phyloP scores from a whole-genome alignment of 2,329 filamentous ascomycete genomes.

The Zymoseptoria tritici region DNA sequence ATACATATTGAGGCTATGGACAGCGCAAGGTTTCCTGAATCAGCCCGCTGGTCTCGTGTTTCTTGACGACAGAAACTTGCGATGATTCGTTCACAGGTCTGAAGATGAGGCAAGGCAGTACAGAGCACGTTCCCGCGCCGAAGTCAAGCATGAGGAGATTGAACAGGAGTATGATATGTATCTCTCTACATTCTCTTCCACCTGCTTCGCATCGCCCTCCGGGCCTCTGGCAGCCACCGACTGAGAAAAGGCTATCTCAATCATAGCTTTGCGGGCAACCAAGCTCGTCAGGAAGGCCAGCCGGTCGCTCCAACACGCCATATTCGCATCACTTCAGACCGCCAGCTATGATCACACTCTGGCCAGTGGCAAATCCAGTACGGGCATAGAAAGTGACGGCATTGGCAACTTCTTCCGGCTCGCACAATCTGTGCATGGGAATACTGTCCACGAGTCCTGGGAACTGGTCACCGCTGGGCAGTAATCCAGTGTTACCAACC shows the following conservation, averaged over 20 bases:
- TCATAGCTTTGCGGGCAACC: background rate
- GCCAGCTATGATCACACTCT: constrained; percentile 19
- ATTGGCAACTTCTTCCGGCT: constrained; percentile 52
- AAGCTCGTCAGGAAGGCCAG: background rate
- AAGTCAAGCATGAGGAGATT: background rate
- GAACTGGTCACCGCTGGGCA: constrained; percentile 43
- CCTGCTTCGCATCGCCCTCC: background rate
- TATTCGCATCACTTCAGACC: constrained; percentile 15
- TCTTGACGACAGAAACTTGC: background rate
- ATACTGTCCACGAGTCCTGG: constrained; percentile 54
- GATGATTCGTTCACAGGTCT: background rate
- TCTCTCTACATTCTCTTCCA: background rate
- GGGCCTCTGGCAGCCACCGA: too few relatives aligned
- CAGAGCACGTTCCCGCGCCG: background rate
- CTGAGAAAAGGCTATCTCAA: background rate
- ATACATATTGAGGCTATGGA: background rate
- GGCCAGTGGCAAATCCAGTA: constrained; percentile 41
- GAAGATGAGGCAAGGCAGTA: background rate
- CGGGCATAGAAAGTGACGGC: constrained; percentile 51
- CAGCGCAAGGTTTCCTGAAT: background rate
- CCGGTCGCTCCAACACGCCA: background rate
- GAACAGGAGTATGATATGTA: background rate
- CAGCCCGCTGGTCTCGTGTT: background rate
- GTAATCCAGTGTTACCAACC: constrained; percentile 51
- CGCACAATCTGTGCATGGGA: constrained; percentile 50